A percentile compares a stretch with the other conserved stretches of the same genome.
Conservation (phyloP, 768 basidiomycete species). For the Tricholoma furcatifolium region DNA sequence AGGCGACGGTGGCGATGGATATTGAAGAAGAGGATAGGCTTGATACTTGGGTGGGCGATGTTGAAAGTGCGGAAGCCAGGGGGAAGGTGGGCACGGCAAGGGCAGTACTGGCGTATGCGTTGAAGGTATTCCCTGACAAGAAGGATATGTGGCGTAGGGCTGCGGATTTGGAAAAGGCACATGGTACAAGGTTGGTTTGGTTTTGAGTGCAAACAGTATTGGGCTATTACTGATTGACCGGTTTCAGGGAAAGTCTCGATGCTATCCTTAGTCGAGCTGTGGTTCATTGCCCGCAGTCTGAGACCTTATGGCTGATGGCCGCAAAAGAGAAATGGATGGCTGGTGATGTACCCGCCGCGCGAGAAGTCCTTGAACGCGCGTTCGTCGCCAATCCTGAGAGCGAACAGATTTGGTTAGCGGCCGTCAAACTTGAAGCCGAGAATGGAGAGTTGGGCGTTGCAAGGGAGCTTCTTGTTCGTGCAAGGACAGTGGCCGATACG, state of each 20-base stretch:
- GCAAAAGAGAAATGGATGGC: constrained; percentile 96
- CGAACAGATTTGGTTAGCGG: constrained; percentile 97
- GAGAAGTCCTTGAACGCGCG: constrained; percentile 83
- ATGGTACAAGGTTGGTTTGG: constrained; percentile 67
- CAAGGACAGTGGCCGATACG: constrained; percentile 88
- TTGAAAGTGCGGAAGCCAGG: constrained; percentile 73
- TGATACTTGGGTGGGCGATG: constrained; percentile 90
- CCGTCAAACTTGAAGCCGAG: constrained; percentile 95
- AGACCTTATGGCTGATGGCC: constrained; percentile 96
- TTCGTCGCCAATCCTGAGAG: constrained; percentile 96
- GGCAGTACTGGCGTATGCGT: constrained; percentile 86
- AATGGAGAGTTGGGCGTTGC: constrained; percentile 90
- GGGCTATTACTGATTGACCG: neutral
- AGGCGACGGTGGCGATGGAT: constrained; percentile 91
- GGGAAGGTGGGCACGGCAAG: constrained; percentile 81
- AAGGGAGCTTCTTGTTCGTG: constrained; percentile 81
- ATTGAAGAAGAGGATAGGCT: constrained; percentile 92
- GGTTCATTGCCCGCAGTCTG: constrained; percentile 90
- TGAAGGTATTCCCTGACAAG: constrained; percentile 88
- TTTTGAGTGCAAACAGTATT: neutral
- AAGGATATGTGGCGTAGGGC: constrained; percentile 87
- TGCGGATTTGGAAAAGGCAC: constrained; percentile 89
- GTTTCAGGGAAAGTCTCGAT: constrained; percentile 69
- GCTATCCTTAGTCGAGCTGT: constrained; percentile 82
- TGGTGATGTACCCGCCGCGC: constrained; percentile 88